These are phyloP conservation scores for Arabidopsis suecica DNA, from an alignment of 345 rosid species.

Conservation along the genomic window DNA sequence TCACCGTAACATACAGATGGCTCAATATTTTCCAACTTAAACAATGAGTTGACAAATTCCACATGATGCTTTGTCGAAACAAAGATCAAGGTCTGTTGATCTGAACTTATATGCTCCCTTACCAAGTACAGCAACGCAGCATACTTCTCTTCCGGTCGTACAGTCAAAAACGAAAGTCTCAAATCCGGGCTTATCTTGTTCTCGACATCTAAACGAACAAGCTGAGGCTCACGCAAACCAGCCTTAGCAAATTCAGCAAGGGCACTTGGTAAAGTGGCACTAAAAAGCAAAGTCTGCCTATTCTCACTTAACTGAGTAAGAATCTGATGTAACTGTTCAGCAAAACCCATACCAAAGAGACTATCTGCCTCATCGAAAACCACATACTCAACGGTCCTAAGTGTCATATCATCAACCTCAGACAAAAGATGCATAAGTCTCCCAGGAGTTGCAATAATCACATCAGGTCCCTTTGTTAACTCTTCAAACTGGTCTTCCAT, in stretches of 20 bases:
- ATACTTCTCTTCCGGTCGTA: conserved; percentile 88
- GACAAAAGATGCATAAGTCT: conserved; percentile 91
- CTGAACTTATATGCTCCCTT: conserved; percentile 76
- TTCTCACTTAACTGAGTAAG: conserved; percentile 83
- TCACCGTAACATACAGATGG: conserved; percentile 97
- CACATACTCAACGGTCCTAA: conserved; percentile 84
- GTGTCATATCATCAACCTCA: conserved; percentile 91
- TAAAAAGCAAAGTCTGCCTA: conserved; percentile 92
- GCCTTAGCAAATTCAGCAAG: conserved; percentile 98
- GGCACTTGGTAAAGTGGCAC: conserved; percentile 96
- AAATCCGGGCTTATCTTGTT: conserved; percentile 93
- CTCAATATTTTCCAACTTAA: conserved; percentile 78
- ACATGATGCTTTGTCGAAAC: conserved; percentile 98
- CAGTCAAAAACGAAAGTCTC: conserved; percentile 67
- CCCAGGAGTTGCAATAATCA: conserved; percentile 95
- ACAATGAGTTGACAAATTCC: conserved; percentile 82
- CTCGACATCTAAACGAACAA: conserved; percentile 89
- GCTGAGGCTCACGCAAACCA: conserved; percentile 91
- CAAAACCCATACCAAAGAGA: conserved; percentile 91
- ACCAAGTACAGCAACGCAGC: conserved; percentile 84
- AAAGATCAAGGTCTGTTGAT: conserved; percentile 84
- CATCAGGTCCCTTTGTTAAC: conserved; percentile 87
- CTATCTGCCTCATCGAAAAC: conserved; percentile 98
- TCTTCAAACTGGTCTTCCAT: conserved; percentile 96
- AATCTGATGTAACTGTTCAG: conserved; percentile 86